These are phyloP conservation scores for Actinomortierella wolfii DNA, from an alignment of 371 early-diverging fungal genomes.

Conservation along the genomic window DNA sequence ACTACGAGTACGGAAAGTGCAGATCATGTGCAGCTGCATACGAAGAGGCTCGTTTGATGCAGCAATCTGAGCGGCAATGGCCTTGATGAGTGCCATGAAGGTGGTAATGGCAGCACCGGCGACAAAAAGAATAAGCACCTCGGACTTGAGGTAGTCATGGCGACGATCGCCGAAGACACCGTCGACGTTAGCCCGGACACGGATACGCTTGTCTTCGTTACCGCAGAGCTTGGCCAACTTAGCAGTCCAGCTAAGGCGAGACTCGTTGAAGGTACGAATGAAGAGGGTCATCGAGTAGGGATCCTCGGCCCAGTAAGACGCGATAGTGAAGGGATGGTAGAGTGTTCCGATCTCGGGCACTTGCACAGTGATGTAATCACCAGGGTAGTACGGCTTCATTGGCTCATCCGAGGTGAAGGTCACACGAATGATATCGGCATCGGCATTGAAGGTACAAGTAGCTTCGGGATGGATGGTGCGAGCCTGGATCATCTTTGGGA, in stretches of 20 bases:
- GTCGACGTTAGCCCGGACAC: slow-evolving; percentile 26
- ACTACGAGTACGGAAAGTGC: slow-evolving; percentile 40
- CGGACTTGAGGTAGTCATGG: slow-evolving; percentile 38
- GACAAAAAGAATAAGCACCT: slow-evolving; percentile 27
- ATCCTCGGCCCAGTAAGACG: slow-evolving; percentile 44
- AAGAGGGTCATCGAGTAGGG: slow-evolving; percentile 36
- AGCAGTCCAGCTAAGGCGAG: slow-evolving; percentile 27
- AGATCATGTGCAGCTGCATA: slow-evolving; percentile 32
- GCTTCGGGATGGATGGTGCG: slow-evolving; percentile 32
- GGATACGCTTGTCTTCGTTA: slow-evolving; percentile 30
- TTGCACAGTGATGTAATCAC: slow-evolving; percentile 31
- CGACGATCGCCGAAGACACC: slow-evolving; percentile 45
- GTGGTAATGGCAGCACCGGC: slow-evolving; percentile 41
- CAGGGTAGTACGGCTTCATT: slow-evolving; percentile 43
- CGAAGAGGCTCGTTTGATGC: slow-evolving; percentile 24
- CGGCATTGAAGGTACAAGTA: slow-evolving; percentile 30
- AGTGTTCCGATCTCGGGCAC: slow-evolving; percentile 22
- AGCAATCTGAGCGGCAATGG: slow-evolving; percentile 36
- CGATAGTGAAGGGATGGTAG: slow-evolving; percentile 44
- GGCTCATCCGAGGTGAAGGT: slow-evolving; percentile 31
- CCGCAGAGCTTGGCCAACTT: slow-evolving; percentile 28
- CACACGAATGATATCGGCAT: slow-evolving; percentile 35
- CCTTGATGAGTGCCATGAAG: slow-evolving; percentile 33
- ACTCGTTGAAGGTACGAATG: slow-evolving; percentile 30
- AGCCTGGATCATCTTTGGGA: slow-evolving; percentile 36